Evolutionary conservation across 768 basidiomycete genomes (phyloP).

Genomic region (Trametes gibbosa): DNA sequence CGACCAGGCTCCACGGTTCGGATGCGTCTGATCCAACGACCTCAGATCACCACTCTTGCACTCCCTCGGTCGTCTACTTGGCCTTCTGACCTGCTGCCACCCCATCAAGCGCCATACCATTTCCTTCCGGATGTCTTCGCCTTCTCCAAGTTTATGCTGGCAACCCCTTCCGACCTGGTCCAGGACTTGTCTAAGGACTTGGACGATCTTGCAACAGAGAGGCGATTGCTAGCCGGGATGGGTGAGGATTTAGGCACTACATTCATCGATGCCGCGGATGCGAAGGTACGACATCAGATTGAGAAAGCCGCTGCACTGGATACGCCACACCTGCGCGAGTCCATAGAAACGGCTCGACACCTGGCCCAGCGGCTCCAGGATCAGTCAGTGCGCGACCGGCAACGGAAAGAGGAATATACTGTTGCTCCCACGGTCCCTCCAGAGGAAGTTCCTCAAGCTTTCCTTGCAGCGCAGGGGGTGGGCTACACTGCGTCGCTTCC

Average conservation of each 20-base stretch:
- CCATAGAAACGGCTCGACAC: conserved; percentile 61
- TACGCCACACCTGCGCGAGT: conserved; percentile 57
- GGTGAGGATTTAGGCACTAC: conserved; percentile 73
- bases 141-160: conserved; percentile 95
- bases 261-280: conserved; percentile 79
- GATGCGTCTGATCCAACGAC: conserved; percentile 90
- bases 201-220: conserved; percentile 69
- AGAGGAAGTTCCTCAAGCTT: conserved; percentile 55
- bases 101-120: conserved; percentile 92
- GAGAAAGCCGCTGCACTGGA: conserved; percentile 77
- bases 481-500: not conserved
- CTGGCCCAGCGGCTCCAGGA: conserved; percentile 54
- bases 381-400: conserved; percentile 31
- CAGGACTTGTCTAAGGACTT: conserved; percentile 71
- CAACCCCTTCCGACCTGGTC: conserved; percentile 82
- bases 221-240: conserved; percentile 58
- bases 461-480: conserved; percentile 44
- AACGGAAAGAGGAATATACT: conserved; percentile 23
- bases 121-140: conserved; percentile 89
- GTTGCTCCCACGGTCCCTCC: not conserved
- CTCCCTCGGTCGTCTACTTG: conserved; percentile 89
- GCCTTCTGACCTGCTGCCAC: conserved; percentile 90
- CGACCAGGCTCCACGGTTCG: conserved; percentile 59
- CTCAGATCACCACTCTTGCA: conserved; percentile 92
- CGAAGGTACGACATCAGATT: conserved; percentile 76